Percentiles rank a stretch among this genome's conserved stretches.
Conservation (phyloP, 805 yeast genomes). For the Blastobotrys parvus region DNA sequence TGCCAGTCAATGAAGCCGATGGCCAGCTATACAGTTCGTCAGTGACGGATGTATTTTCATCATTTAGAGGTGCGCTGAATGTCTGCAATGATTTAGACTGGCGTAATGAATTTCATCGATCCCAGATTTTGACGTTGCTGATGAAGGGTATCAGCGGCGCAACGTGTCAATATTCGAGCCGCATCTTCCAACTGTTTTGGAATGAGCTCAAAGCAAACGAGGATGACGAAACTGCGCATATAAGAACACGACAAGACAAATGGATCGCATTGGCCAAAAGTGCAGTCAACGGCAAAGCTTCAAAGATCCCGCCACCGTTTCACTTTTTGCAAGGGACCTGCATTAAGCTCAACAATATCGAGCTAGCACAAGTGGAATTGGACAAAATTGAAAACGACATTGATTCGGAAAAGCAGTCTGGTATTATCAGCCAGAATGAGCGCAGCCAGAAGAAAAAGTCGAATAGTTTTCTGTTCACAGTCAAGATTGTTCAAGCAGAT, state of each 20-base stretch:
- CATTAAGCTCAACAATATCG: conserved; percentile 64
- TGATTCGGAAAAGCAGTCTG: conserved; percentile 50
- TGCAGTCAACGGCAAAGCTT: conserved; percentile 30
- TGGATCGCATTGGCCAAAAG: conserved; percentile 30
- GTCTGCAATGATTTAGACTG: conserved; percentile 57
- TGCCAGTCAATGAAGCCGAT: conserved; percentile 38
- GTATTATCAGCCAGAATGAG: conserved; percentile 32
- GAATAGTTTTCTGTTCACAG: conserved; percentile 48
- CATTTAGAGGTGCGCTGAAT: conserved; percentile 48
- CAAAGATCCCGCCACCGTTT: conserved; percentile 39
- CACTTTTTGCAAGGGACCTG: conserved; percentile 56
- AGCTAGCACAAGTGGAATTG: conserved; percentile 34
- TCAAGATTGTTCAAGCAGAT: conserved; percentile 57
- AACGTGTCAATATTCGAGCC: conserved; percentile 30
- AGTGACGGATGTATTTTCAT: conserved; percentile 56
- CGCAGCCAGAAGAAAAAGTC: conserved; percentile 21
- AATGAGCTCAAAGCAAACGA: conserved; percentile 18
- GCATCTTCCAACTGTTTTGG: conserved; percentile 20
- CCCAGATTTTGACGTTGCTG: conserved; percentile 51
- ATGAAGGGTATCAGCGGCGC: conserved; percentile 59
- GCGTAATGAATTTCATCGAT: conserved; percentile 54
- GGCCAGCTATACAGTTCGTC: conserved; percentile 44
- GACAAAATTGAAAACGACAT: conserved; percentile 45
- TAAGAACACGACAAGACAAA: conserved; percentile 24
- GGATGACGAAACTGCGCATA: conserved; percentile 6